These are phyloP conservation scores for Aspergillus fumigatiaffinis DNA, from an alignment of 2,329 filamentous ascomycete species.

Conservation along the genomic window DNA sequence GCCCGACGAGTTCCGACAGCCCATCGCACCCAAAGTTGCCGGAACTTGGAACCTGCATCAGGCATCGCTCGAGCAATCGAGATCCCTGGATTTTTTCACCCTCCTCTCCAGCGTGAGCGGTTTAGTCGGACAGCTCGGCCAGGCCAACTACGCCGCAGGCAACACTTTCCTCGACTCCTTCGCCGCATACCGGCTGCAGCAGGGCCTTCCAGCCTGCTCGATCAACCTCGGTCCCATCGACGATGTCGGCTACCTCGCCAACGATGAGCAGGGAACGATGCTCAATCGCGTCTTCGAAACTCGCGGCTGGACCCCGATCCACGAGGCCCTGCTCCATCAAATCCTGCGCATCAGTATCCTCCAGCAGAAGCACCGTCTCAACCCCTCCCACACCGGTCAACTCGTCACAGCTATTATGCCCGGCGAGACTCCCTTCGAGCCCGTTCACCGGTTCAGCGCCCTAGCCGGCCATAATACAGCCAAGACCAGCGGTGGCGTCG, in stretches of 20 bases:
- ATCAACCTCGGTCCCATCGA: conserved; percentile 29
- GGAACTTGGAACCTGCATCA: conserved; percentile 26
- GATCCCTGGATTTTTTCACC: conserved; percentile 19
- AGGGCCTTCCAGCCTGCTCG: conserved; percentile 12
- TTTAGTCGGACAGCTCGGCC: conserved; percentile 17
- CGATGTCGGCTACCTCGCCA: conserved; percentile 25
- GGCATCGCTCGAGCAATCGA: conserved; percentile 2
- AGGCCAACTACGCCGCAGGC: conserved; percentile 23
- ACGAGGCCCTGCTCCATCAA: not conserved
- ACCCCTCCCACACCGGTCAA: conserved; percentile 4
- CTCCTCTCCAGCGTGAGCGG: conserved; percentile 22
- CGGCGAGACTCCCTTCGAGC: not conserved
- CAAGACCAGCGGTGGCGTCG: not conserved
- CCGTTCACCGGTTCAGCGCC: not conserved
- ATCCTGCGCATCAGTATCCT: not conserved
- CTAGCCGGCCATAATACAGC: not conserved
- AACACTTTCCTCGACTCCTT: conserved; percentile 23
- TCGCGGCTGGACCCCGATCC: not conserved
- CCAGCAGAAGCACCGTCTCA: not conserved
- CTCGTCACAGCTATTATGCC: conserved; percentile 1
- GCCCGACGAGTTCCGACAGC: conserved; percentile 26
- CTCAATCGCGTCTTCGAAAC: conserved; percentile 1
- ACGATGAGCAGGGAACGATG: not conserved
- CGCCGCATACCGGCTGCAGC: conserved; percentile 8
- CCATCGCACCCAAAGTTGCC: conserved; percentile 30